Base-by-base conservation (phyloP, 2,329 filamentous ascomycete genomes). In the Fusarium nurragi region DNA sequence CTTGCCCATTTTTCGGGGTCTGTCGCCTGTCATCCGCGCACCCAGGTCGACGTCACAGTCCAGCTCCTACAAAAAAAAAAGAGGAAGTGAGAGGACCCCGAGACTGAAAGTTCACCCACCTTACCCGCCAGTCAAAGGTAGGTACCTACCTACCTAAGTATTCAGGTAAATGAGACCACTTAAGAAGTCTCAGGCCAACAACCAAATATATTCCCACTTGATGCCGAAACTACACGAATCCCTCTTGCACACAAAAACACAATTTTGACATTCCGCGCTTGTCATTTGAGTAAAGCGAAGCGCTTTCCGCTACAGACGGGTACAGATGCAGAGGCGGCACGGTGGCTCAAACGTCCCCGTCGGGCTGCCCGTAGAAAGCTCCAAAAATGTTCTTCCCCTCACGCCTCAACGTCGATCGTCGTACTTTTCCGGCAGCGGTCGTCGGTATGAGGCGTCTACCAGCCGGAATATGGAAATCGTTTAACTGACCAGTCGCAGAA, bases 1-100 rank as follows among this genome's bases (percentile, higher is more conserved):
- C 61, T 52, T 54, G 52, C 30, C 22, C 54, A 68, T 62, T 70
- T 69, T 69, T 70, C 49, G 56, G 63, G 32, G 32, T 34, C 32
- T 34, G 32, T 34, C 32, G 32, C 32, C n/a, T 34, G 32, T 34
- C 32, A 34, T 34, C 32, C n/a, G 32, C n/a, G n/a, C 32, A 18
- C 16, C n/a, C 32, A 34, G 32, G 32, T 14, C 32, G 32, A 34
- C 32, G 32, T 34, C 32, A 34, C 32, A 56, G 30, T 26, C 30
- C 46, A 48, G 54, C 56, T 48, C 47, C 48, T 54, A 44, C 43
- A 18, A 53, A 19, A 50, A 34, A 34, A 34, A 34, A 30, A 4
- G 26, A 30, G 12, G 26, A 30, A 34, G 32, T 34, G 32, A 34
- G 32, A 34, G 32, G 32, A 34, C 32, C 32, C 32, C 32, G n/a